These are phyloP conservation scores for Dactylellina sp. DNA, from an alignment of 2,329 filamentous ascomycete species.

Conservation along the genomic window DNA sequence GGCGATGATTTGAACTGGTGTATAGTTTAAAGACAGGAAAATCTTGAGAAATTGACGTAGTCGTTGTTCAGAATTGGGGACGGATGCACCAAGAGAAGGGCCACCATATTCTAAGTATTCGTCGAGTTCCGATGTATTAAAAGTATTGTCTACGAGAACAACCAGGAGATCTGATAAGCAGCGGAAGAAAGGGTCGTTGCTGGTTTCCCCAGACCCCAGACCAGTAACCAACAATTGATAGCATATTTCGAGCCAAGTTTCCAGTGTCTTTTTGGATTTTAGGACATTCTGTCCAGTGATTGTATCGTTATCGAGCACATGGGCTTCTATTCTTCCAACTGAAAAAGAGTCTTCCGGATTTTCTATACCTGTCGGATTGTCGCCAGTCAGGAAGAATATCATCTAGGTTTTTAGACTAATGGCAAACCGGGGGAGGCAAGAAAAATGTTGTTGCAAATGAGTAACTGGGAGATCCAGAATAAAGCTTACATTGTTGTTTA, in stretches of 20 bases:
- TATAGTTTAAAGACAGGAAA: slow-evolving; percentile 5
- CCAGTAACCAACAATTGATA: not conserved
- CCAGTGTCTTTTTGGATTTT: not conserved
- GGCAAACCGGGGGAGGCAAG: too few relatives aligned
- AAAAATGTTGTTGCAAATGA: too few relatives aligned
- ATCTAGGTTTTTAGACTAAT: too few relatives aligned
- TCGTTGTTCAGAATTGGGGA: not conserved
- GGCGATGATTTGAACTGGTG: not conserved
- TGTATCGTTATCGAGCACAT: not conserved
- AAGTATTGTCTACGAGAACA: slow-evolving; percentile 9
- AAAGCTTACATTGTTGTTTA: too few relatives aligned
- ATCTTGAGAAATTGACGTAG: slow-evolving; percentile 3
- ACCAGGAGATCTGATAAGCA: not conserved
- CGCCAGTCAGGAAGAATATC: too few relatives aligned
- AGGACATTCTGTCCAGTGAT: not conserved
- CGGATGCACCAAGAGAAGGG: not conserved
- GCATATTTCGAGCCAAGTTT: not conserved
- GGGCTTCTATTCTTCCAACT: slow-evolving; percentile 1
- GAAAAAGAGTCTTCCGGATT: not conserved
- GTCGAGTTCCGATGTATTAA: slow-evolving; percentile 3
- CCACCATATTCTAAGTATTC: not conserved
- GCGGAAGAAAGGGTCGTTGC: not conserved
- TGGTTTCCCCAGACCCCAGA: not conserved
- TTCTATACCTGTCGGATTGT: too few relatives aligned
- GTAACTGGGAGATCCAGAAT: too few relatives aligned